A percentile compares a stretch with the other conserved stretches of the same genome.
Evolutionary conservation across 2,329 filamentous ascomycete species (phyloP).

Genomic region (Talaromyces atroroseus): DNA sequence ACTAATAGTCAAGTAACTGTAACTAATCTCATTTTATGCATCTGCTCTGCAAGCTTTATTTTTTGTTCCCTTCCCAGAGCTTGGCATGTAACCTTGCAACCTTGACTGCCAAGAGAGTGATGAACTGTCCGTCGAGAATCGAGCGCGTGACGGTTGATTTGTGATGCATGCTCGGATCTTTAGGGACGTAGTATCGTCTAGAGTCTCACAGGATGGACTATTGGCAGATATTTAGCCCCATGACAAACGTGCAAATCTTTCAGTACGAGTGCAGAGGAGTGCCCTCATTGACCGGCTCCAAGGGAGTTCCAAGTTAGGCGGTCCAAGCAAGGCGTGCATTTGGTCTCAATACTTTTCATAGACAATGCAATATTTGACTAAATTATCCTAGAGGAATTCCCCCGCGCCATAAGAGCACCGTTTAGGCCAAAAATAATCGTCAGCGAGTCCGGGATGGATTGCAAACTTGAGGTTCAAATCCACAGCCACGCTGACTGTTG

Average conservation of each 20-base stretch:
- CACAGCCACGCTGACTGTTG: too few relatives aligned
- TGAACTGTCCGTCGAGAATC: not conserved
- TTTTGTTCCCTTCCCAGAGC: not conserved
- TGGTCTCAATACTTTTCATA: too few relatives aligned
- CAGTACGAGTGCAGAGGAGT: not conserved
- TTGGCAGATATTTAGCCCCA: not conserved
- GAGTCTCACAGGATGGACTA: not conserved
- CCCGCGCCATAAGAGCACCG: too few relatives aligned
- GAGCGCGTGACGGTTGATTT: not conserved
- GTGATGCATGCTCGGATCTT: not conserved
- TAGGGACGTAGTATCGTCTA: not conserved
- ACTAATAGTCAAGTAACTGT: not conserved
- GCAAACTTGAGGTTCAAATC: too few relatives aligned
- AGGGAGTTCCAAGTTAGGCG: not conserved
- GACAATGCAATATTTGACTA: too few relatives aligned
- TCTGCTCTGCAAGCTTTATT: not conserved
- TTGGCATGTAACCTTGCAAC: not conserved
- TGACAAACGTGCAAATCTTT: not conserved
- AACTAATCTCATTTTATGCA: not conserved
- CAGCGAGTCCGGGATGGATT: too few relatives aligned
- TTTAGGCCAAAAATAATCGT: too few relatives aligned
- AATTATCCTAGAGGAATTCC: too few relatives aligned
- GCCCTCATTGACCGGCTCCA: too few relatives aligned
- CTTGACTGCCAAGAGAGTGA: not conserved
- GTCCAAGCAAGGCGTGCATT: not conserved